Evolutionary conservation across 2,329 filamentous ascomycete species (phyloP).

Genomic region (Triangularia verruculosa): DNA sequence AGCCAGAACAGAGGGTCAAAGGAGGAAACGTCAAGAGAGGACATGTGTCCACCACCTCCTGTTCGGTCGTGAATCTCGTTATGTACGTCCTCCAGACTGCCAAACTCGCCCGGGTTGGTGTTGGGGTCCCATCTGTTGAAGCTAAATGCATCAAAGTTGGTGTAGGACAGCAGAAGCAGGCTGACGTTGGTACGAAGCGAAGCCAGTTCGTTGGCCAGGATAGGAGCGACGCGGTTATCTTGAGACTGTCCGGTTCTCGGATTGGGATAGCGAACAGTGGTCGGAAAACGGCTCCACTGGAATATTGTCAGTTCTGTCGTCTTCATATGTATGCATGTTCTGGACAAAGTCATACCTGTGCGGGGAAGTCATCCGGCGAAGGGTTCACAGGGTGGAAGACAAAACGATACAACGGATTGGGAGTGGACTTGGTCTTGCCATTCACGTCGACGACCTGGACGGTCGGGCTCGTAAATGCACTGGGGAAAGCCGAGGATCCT

Average conservation of each 20-base stretch:
- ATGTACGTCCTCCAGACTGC: constrained; percentile 39
- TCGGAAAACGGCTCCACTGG: constrained; percentile 24
- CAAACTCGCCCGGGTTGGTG: constrained; percentile 21
- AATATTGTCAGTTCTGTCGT: not conserved
- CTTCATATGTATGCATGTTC: not conserved
- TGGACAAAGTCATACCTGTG: not conserved
- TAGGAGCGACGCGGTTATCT: constrained; percentile 27
- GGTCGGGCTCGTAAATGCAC: constrained; percentile 19
- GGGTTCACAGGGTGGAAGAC: constrained; percentile 27
- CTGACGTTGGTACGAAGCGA: constrained; percentile 28
- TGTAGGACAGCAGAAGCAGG: constrained; percentile 26
- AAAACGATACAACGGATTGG: constrained; percentile 33
- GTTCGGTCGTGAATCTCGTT: constrained; percentile 37
- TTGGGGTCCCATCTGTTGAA: constrained; percentile 27
- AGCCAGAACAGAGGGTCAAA: constrained; percentile 62
- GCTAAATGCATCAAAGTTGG: constrained; percentile 28
- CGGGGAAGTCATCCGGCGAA: constrained; percentile 23
- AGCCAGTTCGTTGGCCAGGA: constrained; percentile 29
- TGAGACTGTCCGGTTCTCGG: constrained; percentile 20
- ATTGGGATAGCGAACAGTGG: constrained; percentile 28
- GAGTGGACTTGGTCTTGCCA: constrained; percentile 24
- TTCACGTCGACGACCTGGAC: constrained; percentile 27
- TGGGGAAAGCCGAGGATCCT: constrained; percentile 23
- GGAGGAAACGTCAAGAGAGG: constrained; percentile 51
- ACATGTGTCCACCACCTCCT: constrained; percentile 50